Evolutionary conservation across 176 grass and related monocot species (phyloP).

Genomic region (Oropetium thomaeum): DNA sequence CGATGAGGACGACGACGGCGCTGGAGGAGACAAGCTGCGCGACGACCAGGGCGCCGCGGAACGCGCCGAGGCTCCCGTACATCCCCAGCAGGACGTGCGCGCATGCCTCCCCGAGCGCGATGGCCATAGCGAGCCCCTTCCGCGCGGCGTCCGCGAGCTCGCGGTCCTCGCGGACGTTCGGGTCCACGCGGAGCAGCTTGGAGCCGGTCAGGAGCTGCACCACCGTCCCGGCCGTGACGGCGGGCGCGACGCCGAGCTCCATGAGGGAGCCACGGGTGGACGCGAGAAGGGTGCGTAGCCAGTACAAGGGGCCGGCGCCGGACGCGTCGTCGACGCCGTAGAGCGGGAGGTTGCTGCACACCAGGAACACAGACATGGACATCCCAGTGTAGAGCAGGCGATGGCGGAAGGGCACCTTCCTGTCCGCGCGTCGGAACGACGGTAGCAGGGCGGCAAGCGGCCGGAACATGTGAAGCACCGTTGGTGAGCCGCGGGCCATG

Average conservation of each 20-base stretch:
- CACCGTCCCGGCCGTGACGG: neutral
- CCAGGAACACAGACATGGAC: too few species aligned
- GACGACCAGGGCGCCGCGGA: neutral
- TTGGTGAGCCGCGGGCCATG: too few species aligned
- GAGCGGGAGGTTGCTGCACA: too few species aligned
- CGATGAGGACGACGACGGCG: neutral
- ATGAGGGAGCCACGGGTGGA: constrained; percentile 27
- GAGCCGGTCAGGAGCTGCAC: neutral
- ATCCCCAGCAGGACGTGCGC: too few species aligned
- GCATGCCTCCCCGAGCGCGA: too few species aligned
- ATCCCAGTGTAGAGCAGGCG: too few species aligned
- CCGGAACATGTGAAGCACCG: too few species aligned
- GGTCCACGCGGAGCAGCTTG: neutral
- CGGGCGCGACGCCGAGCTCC: constrained; percentile 20
- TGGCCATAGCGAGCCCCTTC: neutral
- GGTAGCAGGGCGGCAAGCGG: too few species aligned
- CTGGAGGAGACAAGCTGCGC: neutral
- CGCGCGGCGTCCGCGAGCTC: neutral
- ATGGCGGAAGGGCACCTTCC: too few species aligned
- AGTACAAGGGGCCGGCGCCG: neutral
- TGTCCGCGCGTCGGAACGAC: too few species aligned
- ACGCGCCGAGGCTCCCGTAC: neutral
- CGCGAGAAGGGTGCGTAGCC: neutral
- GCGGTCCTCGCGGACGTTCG: neutral
- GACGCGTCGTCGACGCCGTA: neutral